These are phyloP conservation scores for Crithidia expoeki DNA, from an alignment of 208 protist species.

Conservation along the genomic window DNA sequence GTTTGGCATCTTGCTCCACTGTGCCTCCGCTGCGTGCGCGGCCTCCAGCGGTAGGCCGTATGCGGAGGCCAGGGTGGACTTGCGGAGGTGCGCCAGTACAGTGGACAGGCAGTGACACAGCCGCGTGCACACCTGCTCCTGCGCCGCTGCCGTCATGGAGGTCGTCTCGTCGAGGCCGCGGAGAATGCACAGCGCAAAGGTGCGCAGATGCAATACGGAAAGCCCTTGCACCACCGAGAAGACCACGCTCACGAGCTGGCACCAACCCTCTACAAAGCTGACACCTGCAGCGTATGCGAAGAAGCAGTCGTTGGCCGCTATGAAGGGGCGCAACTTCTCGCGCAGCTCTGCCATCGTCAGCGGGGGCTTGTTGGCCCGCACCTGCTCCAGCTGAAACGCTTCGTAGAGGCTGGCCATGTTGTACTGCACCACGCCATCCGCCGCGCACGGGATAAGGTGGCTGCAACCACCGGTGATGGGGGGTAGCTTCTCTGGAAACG, in stretches of 20 bases:
- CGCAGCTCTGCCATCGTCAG: constrained; percentile 44
- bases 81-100: constrained; percentile 56
- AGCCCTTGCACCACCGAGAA: constrained; percentile 53
- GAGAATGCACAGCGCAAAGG: constrained; percentile 53
- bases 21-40: not conserved
- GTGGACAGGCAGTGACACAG: constrained; percentile 72
- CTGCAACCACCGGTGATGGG: constrained; percentile 38
- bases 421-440: constrained; percentile 75
- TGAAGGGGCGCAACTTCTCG: constrained; percentile 59
- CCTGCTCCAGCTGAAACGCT: constrained; percentile 54
- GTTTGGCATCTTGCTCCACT: not conserved
- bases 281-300: constrained; percentile 64
- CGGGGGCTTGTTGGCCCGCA: constrained; percentile 34
- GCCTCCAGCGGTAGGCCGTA: not conserved
- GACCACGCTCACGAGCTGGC: constrained; percentile 54
- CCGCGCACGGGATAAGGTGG: constrained; percentile 53
- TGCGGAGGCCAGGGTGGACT: not conserved
- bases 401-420: constrained; percentile 64
- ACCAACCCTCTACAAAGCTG: constrained; percentile 84
- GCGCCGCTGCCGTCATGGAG: constrained; percentile 68
- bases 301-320: constrained; percentile 82
- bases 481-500: constrained; percentile 54
- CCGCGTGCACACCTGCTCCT: constrained; percentile 70
- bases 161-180: constrained; percentile 51
- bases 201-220: constrained; percentile 42